Evolutionary conservation across 306 rosid species (phyloP), one percentile per base, ranked within the genome.

Genomic region (Neltuma alba): DNA sequence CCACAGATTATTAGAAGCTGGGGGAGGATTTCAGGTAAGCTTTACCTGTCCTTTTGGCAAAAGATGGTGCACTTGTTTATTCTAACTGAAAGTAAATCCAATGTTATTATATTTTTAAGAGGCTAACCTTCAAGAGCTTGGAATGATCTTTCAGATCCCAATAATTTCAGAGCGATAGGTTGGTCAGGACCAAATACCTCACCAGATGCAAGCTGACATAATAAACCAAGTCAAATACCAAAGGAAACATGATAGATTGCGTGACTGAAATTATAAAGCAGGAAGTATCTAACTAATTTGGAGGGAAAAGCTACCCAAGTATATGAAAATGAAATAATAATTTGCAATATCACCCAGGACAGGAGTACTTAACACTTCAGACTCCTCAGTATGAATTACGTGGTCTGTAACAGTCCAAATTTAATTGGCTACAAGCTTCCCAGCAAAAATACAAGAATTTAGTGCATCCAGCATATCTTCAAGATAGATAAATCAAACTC

Each of bases 151-250:
- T 93, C 93, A 40, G 99, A 95, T 70, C 99, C 99, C 87, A 95
- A 80, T 55, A 95, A 84, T 78, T 95, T 95, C 89, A 93, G 86
- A 13, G 99, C 93, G 67, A 95, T 18, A 11, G 99, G 99, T 87
- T 95, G 99, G 87, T 95, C 80, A 21, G 96, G 83, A 81, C 99
- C 99, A 30, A 93, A 95, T 76, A 93, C 98, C 89, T 93, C 97
- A 52, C 99, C 98, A 36, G 99, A 88, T 42, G 99, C 99, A 81
- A 95, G 87, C 99, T 95, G 91, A 30, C 67, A 79, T 31, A 70
- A 83, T 61, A 85, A 83, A 72, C 27, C 76, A 77, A 75, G 70
- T 78, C 78, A 87, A 10, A 69, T 3, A 9, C 14, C 52, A 23
- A 48, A 31, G 28, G 50, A 60, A 69, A 63, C 20, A 57, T 23